Percentiles rank a stretch among this genome's conserved stretches.
Evolutionary conservation across 352 stramenopile species (phyloP).

Genomic region (Phytophthora boehmeriae): DNA sequence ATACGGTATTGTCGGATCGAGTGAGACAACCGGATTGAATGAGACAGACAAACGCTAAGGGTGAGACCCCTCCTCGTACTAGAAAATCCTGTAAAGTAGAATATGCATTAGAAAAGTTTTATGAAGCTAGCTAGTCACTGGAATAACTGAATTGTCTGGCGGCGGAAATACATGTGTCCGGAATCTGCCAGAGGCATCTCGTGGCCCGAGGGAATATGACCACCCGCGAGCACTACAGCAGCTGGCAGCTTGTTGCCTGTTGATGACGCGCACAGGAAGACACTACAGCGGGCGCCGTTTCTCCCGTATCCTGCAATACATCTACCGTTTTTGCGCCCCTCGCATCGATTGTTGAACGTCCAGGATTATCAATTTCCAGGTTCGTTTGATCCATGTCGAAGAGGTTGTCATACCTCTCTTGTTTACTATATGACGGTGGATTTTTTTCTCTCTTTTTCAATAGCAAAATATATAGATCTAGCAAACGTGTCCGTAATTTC

Average conservation of each 20-base stretch:
- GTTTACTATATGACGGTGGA: not conserved
- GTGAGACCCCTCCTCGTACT: not conserved
- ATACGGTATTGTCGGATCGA: too few species aligned
- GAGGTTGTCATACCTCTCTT: not conserved
- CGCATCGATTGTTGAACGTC: too few species aligned
- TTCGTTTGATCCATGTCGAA: not conserved
- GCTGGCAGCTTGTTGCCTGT: not conserved
- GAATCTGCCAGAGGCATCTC: not conserved
- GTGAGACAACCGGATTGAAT: too few species aligned
- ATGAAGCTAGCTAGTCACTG: not conserved
- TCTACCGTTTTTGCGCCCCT: too few species aligned
- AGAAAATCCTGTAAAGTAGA: not conserved
- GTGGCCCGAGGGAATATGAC: not conserved
- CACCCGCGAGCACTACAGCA: not conserved
- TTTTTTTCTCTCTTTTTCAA: not conserved
- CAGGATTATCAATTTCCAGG: not conserved
- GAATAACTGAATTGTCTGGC: not conserved
- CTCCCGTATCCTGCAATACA: not conserved
- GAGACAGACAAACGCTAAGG: too few species aligned
- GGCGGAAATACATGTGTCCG: not conserved
- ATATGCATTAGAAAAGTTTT: not conserved
- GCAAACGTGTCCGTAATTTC: not conserved
- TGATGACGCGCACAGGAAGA: too few species aligned
- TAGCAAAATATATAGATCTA: not conserved
- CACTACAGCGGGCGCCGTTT: too few species aligned